These are phyloP conservation scores for Tillandsia leiboldiana DNA, from an alignment of 176 grass and related monocot genomes.

Conservation along the genomic window DNA sequence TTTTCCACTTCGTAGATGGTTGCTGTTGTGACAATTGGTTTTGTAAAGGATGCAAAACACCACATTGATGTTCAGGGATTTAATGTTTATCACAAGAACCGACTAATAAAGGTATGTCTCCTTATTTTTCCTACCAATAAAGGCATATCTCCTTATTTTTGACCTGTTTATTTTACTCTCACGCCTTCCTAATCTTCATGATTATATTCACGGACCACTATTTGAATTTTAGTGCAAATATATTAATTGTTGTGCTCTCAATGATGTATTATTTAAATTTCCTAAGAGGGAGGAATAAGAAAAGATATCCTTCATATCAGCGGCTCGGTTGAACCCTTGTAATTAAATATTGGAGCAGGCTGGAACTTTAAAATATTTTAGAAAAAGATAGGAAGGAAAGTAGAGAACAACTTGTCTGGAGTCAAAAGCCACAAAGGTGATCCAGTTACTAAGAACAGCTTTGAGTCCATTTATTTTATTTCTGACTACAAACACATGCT, in stretches of 20 bases:
- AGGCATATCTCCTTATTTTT: not conserved
- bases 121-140: not conserved
- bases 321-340: too few species aligned
- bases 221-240: not conserved
- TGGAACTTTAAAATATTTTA: too few species aligned
- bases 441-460: too few species aligned
- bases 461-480: too few species aligned
- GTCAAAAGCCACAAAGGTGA: too few species aligned
- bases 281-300: not conserved
- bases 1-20: slow-evolving; percentile 64
- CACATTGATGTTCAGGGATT: slow-evolving; percentile 91
- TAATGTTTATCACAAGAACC: slow-evolving; percentile 96
- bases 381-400: too few species aligned
- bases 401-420: too few species aligned
- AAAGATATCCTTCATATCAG: not conserved
- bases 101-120: slow-evolving; percentile 74
- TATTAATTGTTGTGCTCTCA: not conserved
- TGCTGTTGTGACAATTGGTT: slow-evolving; percentile 85
- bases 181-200: not conserved
- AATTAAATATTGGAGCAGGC: too few species aligned
- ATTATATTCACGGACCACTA: too few species aligned
- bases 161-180: not conserved
- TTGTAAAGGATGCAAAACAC: slow-evolving; percentile 98
- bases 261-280: not conserved
- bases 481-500: too few species aligned